A percentile compares a stretch with the other conserved stretches of the same genome.
phyloP scores from a whole-genome alignment of 2,329 filamentous ascomycete species.

The Beauveria bassiana region DNA sequence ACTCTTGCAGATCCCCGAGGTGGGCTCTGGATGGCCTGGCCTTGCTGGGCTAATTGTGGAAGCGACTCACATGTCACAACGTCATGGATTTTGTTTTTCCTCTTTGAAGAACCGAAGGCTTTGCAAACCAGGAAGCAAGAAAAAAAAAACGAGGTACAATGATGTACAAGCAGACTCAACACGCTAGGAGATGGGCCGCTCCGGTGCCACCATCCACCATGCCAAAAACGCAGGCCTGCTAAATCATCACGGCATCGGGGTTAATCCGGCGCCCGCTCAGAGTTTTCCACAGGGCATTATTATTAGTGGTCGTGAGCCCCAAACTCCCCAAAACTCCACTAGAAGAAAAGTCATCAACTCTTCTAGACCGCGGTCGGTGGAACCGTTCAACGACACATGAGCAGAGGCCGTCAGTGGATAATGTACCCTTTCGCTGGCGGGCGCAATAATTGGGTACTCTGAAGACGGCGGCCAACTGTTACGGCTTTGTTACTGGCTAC shows the following conservation, averaged over 20 bases:
- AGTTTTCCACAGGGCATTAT: not conserved
- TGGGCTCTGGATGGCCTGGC: not conserved
- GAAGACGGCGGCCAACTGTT: not conserved
- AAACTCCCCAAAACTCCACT: not conserved
- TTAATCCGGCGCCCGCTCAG: not conserved
- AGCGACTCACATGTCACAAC: slow-evolving; percentile 9
- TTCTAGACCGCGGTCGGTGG: slow-evolving; percentile 11
- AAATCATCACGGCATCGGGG: not conserved
- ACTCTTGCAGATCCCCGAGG: slow-evolving; percentile 1
- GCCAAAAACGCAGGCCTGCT: not conserved
- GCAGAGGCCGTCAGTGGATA: slow-evolving; percentile 2
- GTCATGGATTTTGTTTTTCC: slow-evolving; percentile 1
- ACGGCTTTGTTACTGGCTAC: slow-evolving; percentile 5
- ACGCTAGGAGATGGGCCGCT: slow-evolving; percentile 1
- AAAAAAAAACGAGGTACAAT: not conserved
- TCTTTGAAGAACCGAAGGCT: not conserved
- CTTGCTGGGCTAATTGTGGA: not conserved
- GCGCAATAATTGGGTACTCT: not conserved
- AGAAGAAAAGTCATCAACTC: not conserved
- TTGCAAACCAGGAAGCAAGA: not conserved
- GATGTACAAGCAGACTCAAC: not conserved
- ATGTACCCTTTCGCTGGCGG: slow-evolving; percentile 8
- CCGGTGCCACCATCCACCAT: not conserved
- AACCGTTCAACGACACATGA: slow-evolving; percentile 2
- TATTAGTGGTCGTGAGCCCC: too few species aligned